phyloP scores from a whole-genome alignment of 2,329 filamentous ascomycete genomes.

The Botrytis squamosa region DNA sequence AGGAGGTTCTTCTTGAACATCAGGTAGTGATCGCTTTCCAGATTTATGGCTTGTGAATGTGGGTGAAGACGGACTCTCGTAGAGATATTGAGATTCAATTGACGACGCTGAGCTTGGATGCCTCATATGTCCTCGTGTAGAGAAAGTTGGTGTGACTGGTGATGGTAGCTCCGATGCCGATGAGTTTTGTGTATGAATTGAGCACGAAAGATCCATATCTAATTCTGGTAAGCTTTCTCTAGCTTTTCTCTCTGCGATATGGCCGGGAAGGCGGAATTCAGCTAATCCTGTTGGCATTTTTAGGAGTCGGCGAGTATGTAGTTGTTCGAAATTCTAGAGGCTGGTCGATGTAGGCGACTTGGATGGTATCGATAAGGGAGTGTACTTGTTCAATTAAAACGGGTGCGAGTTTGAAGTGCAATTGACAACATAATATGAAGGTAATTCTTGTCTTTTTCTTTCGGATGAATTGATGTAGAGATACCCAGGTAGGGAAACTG shows the following conservation, averaged over 20 bases:
- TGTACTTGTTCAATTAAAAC: conserved; percentile 11
- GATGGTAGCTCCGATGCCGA: conserved; percentile 61
- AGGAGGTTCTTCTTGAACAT: conserved; percentile 77
- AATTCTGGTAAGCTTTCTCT: conserved; percentile 41
- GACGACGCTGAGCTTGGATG: conserved; percentile 78
- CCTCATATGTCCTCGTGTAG: conserved; percentile 59
- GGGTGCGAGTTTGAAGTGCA: conserved; percentile 25
- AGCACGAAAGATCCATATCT: conserved; percentile 36
- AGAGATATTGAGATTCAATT: conserved; percentile 55
- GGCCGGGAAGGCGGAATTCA: conserved; percentile 53
- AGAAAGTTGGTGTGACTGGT: conserved; percentile 68
- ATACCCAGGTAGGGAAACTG: conserved; percentile 3
- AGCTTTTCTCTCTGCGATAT: conserved; percentile 52
- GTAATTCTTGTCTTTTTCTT: conserved; percentile 24
- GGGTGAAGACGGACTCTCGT: conserved; percentile 60
- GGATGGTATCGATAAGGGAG: conserved; percentile 6
- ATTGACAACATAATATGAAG: conserved; percentile 32
- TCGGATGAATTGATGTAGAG: conserved; percentile 25
- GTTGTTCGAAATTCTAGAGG: neutral
- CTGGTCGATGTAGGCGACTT: conserved; percentile 19
- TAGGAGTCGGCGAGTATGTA: conserved; percentile 5
- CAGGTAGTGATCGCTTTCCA: conserved; percentile 68
- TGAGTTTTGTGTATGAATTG: conserved; percentile 42
- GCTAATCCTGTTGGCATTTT: conserved; percentile 47
- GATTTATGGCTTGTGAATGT: conserved; percentile 51